Evolutionary conservation across 2,329 filamentous ascomycete species (phyloP), one percentile per base, ranked within the genome.

Genomic region (Neoascochyta sp.): DNA sequence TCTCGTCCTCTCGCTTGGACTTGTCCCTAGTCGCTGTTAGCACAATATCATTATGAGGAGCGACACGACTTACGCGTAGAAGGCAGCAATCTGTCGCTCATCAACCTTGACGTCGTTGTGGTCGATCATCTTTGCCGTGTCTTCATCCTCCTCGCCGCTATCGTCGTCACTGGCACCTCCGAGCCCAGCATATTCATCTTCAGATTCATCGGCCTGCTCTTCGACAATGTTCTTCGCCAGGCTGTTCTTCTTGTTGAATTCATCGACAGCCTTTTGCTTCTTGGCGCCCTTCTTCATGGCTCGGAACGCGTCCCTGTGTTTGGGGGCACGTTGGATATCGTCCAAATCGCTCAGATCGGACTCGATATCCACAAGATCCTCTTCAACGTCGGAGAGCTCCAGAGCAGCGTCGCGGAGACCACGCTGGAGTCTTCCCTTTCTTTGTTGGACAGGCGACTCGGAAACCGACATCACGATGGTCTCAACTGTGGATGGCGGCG

Each of bases 171-270:
- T 90, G 8, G 72, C 83, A 41, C 92, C 92, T 46, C 92, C 92
- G 7, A 98, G 72, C 4, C 92, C 92, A 21, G 89, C 90, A 60
- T 96, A 98, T 62, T 98, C 92, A 58, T 98, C 92, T 57, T 98
- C 93, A 0, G 92, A 98, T 65, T 98, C 92, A 51, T 95, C 86
- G 39, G 92, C 90, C 57, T 94, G 88, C 46, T 95, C 92, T 45
- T 96, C 78, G 20, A 98, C 74, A 75, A 95, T 50, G 14, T 83
- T 81, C 52, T 81, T 88, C 1, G 89, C 90, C 56, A 85, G 81
- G 66, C 86, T 93, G 60, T 83, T 89, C 63, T 87, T 89, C 63
- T 83, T 86, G 65, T 95, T 76, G 49, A 88, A 94, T 5, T 67
- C 65, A 29, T 73, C 70, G 3, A 47, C 36, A 3, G 43, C 51